Evolutionary conservation across 2,329 filamentous ascomycete genomes (phyloP).

Genomic region (Calonectria leucothoes): DNA sequence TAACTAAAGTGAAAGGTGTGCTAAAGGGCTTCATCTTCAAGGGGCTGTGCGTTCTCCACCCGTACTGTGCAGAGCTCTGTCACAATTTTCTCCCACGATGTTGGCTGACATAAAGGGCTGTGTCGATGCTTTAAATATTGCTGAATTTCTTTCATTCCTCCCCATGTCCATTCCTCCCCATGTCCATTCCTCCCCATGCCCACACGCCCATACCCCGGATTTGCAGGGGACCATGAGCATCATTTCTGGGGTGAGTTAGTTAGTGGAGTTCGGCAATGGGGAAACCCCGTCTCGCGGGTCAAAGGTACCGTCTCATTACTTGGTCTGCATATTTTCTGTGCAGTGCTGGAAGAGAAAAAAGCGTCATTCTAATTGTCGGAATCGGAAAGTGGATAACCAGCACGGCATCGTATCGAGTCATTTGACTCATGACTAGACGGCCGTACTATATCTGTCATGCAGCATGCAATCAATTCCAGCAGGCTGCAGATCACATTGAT

Average conservation of each 20-base stretch:
- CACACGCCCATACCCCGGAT: neutral
- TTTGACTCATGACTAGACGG: neutral
- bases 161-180: neutral
- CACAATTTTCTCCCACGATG: neutral
- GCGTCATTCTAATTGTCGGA: neutral
- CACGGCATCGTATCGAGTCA: neutral
- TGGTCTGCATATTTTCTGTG: neutral
- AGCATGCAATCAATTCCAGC: neutral
- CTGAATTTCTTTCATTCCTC: neutral
- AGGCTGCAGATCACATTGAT: neutral
- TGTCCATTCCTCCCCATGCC: neutral
- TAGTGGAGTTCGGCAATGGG: neutral
- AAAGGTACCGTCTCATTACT: neutral
- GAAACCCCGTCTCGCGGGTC: neutral
- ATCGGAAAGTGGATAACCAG: neutral
- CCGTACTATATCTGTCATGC: neutral
- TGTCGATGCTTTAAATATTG: neutral
- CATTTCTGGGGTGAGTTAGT: neutral
- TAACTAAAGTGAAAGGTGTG: neutral
- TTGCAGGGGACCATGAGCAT: neutral
- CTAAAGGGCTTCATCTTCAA: neutral
- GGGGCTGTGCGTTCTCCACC: neutral
- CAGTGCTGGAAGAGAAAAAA: neutral
- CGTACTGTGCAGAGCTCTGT: neutral
- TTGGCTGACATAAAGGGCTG: neutral